phyloP scores from a whole-genome alignment of 371 early-diverging fungal species.

The Mortierella sp. region DNA sequence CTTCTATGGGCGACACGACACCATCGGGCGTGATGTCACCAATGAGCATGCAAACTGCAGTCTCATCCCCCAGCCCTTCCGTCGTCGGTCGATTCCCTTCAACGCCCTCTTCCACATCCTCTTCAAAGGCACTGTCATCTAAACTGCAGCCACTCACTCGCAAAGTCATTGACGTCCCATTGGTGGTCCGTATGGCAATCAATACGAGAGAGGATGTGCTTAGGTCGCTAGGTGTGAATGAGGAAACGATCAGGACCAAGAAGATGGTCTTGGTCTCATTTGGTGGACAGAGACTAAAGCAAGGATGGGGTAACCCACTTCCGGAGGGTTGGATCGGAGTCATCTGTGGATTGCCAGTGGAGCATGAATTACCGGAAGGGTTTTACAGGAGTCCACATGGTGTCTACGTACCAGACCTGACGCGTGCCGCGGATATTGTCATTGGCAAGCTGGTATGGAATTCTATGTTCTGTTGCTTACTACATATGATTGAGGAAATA shows the following conservation, averaged over 20 bases:
- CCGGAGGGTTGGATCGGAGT: constrained; percentile 84
- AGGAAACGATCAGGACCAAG: constrained; percentile 62
- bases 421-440: constrained; percentile 79
- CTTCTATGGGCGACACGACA: constrained; percentile 30
- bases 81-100: constrained; percentile 3
- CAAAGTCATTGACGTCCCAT: constrained; percentile 43
- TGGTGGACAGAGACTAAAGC: constrained; percentile 76
- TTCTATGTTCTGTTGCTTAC: too few species aligned
- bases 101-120: not conserved
- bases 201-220: constrained; percentile 71
- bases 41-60: constrained; percentile 19
- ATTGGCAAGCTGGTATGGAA: constrained; percentile 77
- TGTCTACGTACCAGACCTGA: constrained; percentile 81
- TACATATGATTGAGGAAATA: too few species aligned
- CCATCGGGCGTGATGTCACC: constrained; percentile 41
- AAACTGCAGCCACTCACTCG: constrained; percentile 4
- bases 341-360: constrained; percentile 72
- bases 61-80: constrained; percentile 32
- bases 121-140: not conserved
- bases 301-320: constrained; percentile 66
- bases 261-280: constrained; percentile 79
- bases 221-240: constrained; percentile 67
- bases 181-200: constrained; percentile 54
- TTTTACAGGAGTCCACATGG: constrained; percentile 72
- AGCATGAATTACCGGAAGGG: constrained; percentile 60